Percentiles rank a stretch among this genome's conserved stretches.
These are phyloP conservation scores for Trypanosoma rangeli DNA, from an alignment of 208 protist genomes.

Conservation along the genomic window DNA sequence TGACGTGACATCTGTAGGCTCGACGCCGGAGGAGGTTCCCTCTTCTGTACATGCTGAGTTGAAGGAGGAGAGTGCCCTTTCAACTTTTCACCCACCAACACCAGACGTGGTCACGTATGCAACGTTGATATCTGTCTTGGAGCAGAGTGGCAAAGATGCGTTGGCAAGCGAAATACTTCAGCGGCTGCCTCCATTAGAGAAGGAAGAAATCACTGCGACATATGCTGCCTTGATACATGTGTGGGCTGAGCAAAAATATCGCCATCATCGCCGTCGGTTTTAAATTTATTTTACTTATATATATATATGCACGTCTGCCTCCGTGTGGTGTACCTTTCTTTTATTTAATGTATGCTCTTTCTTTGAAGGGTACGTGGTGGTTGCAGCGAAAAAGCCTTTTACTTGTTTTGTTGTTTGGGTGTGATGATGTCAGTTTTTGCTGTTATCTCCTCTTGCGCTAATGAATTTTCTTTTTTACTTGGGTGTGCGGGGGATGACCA, in stretches of 20 bases:
- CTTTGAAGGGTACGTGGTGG: neutral
- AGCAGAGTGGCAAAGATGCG: slow-evolving; percentile 69
- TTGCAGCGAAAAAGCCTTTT: too few species aligned
- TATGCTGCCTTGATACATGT: slow-evolving; percentile 86
- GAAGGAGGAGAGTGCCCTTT: slow-evolving; percentile 8
- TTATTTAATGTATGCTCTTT: slow-evolving; percentile 29
- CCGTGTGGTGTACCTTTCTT: neutral
- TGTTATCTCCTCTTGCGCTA: neutral
- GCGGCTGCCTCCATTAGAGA: slow-evolving; percentile 62
- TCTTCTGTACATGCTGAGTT: neutral
- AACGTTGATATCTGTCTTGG: slow-evolving; percentile 80
- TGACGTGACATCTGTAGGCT: neutral
- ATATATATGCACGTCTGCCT: neutral
- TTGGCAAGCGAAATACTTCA: slow-evolving; percentile 62
- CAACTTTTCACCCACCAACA: slow-evolving; percentile 26
- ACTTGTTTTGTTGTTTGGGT: slow-evolving; percentile 2
- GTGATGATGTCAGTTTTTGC: neutral
- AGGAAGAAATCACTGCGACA: slow-evolving; percentile 82
- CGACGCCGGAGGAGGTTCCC: slow-evolving; percentile 1
- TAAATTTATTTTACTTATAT: slow-evolving; percentile 10
- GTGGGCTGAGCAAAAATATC: slow-evolving; percentile 70
- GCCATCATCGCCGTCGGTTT: slow-evolving; percentile 17
- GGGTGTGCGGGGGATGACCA: neutral
- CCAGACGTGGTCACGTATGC: slow-evolving; percentile 86
- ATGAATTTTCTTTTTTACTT: slow-evolving; percentile 4